phyloP scores from a whole-genome alignment of 257 asterid species.

The Rubia yunnanensis region DNA sequence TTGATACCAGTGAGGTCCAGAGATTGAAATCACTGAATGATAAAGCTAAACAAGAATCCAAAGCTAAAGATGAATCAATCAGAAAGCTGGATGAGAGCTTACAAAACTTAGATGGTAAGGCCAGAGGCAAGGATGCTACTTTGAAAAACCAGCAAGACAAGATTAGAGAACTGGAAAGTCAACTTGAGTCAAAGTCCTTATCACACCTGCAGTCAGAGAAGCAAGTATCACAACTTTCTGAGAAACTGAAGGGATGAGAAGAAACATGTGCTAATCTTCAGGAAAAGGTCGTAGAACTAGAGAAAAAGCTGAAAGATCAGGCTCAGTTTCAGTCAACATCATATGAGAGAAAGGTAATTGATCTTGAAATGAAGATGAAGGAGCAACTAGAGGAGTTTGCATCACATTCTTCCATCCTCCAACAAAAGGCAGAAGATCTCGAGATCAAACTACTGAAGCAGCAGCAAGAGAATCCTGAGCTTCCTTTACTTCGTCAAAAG shows the following conservation, averaged over 20 bases:
- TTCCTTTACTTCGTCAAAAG: constrained; percentile 40
- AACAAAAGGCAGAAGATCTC: constrained; percentile 60
- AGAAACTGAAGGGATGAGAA: constrained; percentile 65
- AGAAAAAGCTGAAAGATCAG: constrained; percentile 60
- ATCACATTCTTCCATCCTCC: constrained; percentile 44
- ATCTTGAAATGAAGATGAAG: constrained; percentile 63
- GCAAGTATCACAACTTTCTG: constrained; percentile 57
- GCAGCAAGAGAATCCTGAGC: constrained; percentile 40
- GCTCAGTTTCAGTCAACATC: constrained; percentile 40
- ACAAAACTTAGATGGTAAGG: constrained; percentile 67
- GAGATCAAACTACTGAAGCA: constrained; percentile 39
- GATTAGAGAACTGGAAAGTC: constrained; percentile 71
- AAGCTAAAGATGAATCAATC: constrained; percentile 64
- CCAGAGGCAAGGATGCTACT: constrained; percentile 67
- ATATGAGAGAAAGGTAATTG: constrained; percentile 64
- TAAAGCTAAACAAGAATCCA: constrained; percentile 65
- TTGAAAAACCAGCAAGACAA: constrained; percentile 65
- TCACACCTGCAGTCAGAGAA: constrained; percentile 56
- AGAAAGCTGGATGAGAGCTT: constrained; percentile 74
- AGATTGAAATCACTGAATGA: constrained; percentile 76
- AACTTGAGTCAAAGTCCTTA: constrained; percentile 49
- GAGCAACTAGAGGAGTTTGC: constrained; percentile 50
- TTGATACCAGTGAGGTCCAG: constrained; percentile 74
- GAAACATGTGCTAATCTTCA: constrained; percentile 65
- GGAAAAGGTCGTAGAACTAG: constrained; percentile 70